Evolutionary conservation across 176 grass and related monocot species (phyloP).

Genomic region (Zizania latifolia): DNA sequence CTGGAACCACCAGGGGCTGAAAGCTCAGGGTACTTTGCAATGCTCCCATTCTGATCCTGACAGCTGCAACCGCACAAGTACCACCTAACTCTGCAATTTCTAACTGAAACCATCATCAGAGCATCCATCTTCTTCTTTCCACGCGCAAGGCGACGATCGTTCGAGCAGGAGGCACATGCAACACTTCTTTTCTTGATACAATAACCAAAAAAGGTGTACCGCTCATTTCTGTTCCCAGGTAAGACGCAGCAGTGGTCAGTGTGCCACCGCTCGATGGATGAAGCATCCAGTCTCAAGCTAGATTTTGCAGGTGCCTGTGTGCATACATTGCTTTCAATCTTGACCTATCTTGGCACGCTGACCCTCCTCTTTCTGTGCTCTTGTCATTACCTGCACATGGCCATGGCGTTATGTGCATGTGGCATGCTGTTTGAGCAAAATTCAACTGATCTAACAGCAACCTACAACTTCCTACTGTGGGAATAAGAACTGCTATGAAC

Average conservation of each 20-base stretch:
- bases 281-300: constrained; percentile 13
- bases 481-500: constrained; percentile 24
- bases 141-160: background rate
- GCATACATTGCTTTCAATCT: constrained; percentile 33
- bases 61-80: constrained; percentile 15
- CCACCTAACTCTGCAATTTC: constrained; percentile 26
- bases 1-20: constrained; percentile 29
- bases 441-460: constrained; percentile 28
- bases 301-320: background rate
- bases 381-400: constrained; percentile 6
- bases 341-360: constrained; percentile 16
- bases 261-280: background rate
- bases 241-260: constrained; percentile 27
- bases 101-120: constrained; percentile 12
- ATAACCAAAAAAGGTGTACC: background rate
- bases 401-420: background rate
- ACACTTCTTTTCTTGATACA: constrained; percentile 1
- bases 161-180: constrained; percentile 16
- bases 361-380: constrained; percentile 5
- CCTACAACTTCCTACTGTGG: background rate
- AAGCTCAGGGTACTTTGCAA: constrained; percentile 21
- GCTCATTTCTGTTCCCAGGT: constrained; percentile 34
- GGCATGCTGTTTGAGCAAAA: constrained; percentile 11
- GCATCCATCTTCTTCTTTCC: background rate
- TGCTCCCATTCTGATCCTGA: constrained; percentile 30